Percentiles rank a stretch among this genome's conserved stretches.
Evolutionary conservation across 2,329 filamentous ascomycete species (phyloP).

Genomic region (Fusarium ambrosium): DNA sequence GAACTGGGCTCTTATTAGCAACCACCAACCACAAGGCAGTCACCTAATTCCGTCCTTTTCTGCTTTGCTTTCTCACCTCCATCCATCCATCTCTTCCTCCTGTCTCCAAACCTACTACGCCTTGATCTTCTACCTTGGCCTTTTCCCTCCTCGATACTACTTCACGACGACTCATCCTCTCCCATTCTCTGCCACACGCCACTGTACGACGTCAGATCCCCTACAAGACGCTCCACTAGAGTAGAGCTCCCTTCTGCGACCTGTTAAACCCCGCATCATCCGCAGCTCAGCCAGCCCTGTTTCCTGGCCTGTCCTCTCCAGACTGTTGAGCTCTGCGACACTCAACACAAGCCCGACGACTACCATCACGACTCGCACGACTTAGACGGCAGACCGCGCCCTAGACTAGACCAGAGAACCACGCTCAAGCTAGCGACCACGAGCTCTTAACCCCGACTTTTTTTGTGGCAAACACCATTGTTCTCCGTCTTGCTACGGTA

Average conservation of each 20-base stretch:
- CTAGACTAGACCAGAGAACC: constrained; percentile 18
- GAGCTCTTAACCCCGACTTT: not conserved
- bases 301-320: constrained; percentile 13
- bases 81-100: not conserved
- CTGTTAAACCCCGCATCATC: constrained; percentile 45
- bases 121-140: constrained; percentile 22
- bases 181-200: constrained; percentile 26
- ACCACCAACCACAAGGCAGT: constrained; percentile 40
- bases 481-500: constrained; percentile 9
- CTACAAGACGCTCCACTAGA: constrained; percentile 37
- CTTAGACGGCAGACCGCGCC: constrained; percentile 20
- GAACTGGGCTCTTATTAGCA: constrained; percentile 40
- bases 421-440: constrained; percentile 13
- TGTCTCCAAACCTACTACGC: not conserved
- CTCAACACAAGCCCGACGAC: constrained; percentile 26
- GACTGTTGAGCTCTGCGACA: constrained; percentile 36
- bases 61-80: constrained; percentile 24
- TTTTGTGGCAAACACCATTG: constrained; percentile 3
- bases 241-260: constrained; percentile 28
- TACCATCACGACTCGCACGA: constrained; percentile 38
- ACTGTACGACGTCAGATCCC: constrained; percentile 32
- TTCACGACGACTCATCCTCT: constrained; percentile 8
- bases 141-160: constrained; percentile 19
- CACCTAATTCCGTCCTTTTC: constrained; percentile 34
- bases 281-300: constrained; percentile 31